Percentiles rank a stretch among this genome's conserved stretches.
Conservation (phyloP, 2,329 filamentous ascomycete genomes). For the Claviceps sorghi region DNA sequence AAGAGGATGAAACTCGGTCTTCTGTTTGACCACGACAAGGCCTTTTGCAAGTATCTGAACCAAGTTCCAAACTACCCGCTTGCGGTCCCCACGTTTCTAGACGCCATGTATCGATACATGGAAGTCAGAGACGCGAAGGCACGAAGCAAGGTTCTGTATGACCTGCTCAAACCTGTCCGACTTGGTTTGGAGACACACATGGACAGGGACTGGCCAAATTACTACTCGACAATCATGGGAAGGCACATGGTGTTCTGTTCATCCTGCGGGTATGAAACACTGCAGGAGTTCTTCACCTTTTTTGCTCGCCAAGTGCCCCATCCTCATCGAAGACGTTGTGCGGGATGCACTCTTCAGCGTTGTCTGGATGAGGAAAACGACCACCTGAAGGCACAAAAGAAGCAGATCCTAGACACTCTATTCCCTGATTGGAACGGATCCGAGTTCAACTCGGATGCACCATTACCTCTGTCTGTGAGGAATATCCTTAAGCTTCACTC, state of each 20-base stretch:
- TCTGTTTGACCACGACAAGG: constrained; percentile 17
- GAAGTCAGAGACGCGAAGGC: not conserved
- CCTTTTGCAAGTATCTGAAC: constrained; percentile 17
- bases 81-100: constrained; percentile 17
- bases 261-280: constrained; percentile 20
- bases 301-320: not conserved
- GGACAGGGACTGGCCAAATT: constrained; percentile 10
- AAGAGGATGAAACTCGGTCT: constrained; percentile 14
- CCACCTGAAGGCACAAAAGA: constrained; percentile 13
- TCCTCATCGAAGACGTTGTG: constrained; percentile 13
- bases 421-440: constrained; percentile 14
- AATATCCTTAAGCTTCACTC: constrained; percentile 12
- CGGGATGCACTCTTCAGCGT: constrained; percentile 16
- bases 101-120: constrained; percentile 17
- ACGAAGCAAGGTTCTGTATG: constrained; percentile 13
- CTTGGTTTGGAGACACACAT: constrained; percentile 12
- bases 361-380: constrained; percentile 17
- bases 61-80: constrained; percentile 17
- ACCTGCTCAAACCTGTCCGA: constrained; percentile 19
- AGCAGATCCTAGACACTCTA: constrained; percentile 9
- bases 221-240: constrained; percentile 15
- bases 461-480: constrained; percentile 9
- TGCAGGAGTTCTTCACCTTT: constrained; percentile 17
- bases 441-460: constrained; percentile 19
- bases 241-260: constrained; percentile 15